Percentiles rank a stretch among this genome's conserved stretches.
These are phyloP conservation scores for Aspergillus ochraceus DNA, from an alignment of 2,329 filamentous ascomycete species.

Conservation along the genomic window DNA sequence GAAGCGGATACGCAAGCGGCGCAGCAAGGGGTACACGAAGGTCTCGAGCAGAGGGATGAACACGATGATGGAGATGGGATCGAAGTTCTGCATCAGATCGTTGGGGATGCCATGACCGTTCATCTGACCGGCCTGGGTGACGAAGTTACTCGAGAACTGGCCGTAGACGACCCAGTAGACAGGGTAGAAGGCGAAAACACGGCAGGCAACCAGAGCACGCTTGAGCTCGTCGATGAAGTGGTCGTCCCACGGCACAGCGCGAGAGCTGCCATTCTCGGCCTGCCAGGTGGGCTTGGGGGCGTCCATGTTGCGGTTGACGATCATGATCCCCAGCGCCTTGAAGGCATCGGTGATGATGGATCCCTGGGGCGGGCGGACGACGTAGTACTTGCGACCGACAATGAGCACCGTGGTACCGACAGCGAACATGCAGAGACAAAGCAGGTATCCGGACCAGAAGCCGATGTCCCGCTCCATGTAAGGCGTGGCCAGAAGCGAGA, in stretches of 20 bases:
- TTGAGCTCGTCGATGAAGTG: conserved; percentile 72
- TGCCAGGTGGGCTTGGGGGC: conserved; percentile 68
- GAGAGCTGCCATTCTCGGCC: conserved; percentile 46
- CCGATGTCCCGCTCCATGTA: conserved; percentile 67
- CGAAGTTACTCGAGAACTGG: conserved; percentile 67
- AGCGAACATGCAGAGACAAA: conserved; percentile 64
- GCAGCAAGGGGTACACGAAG: conserved; percentile 68
- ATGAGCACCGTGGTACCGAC: conserved; percentile 59
- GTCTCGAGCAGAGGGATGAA: conserved; percentile 71
- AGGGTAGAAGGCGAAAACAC: conserved; percentile 70
- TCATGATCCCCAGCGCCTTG: conserved; percentile 58
- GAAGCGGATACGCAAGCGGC: conserved; percentile 64
- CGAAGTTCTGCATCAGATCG: conserved; percentile 73
- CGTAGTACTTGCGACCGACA: conserved; percentile 45
- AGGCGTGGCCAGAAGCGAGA: conserved; percentile 66
- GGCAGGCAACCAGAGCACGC: conserved; percentile 65
- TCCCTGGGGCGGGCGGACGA: conserved; percentile 57
- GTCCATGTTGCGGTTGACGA: conserved; percentile 54
- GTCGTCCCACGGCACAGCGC: conserved; percentile 62
- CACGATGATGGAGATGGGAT: conserved; percentile 73
- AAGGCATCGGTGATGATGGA: conserved; percentile 67
- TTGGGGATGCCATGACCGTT: conserved; percentile 70
- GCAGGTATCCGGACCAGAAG: conserved; percentile 65
- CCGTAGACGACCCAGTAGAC: conserved; percentile 69
- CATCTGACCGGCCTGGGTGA: conserved; percentile 65